Evolutionary conservation across 495 filamentous ascomycete genomes (phyloP).

Genomic region (Penicillium lividum): DNA sequence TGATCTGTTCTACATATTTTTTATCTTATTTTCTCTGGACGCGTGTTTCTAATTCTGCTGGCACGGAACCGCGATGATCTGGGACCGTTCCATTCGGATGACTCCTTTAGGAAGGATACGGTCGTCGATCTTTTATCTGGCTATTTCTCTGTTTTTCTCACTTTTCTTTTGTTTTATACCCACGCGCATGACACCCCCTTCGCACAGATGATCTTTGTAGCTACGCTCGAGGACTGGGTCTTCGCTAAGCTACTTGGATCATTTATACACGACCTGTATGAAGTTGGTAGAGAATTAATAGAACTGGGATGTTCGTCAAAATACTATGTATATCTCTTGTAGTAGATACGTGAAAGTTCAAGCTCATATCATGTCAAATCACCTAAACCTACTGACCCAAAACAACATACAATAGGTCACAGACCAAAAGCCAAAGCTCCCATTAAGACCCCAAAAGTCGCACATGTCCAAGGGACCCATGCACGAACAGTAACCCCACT

Average conservation of each 20-base stretch:
- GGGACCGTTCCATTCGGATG: background rate
- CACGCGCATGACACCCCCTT: slow-evolving; percentile 12
- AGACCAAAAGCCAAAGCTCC: slow-evolving; percentile 24
- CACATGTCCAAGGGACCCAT: background rate
- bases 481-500: background rate
- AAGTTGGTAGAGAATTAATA: slow-evolving; percentile 10
- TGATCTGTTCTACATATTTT: background rate
- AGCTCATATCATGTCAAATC: background rate
- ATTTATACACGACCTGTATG: slow-evolving; percentile 11
- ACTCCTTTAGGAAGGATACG: background rate
- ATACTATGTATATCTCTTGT: background rate
- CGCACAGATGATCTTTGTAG: slow-evolving; percentile 8
- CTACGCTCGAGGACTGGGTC: background rate
- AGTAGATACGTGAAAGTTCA: background rate
- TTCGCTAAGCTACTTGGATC: background rate
- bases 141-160: background rate
- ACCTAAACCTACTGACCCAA: background rate
- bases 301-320: background rate
- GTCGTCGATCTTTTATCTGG: slow-evolving; percentile 1
- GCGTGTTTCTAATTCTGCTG: slow-evolving; percentile 12
- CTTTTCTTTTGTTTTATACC: slow-evolving; percentile 15
- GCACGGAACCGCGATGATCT: slow-evolving; percentile 5
- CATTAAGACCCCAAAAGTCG: slow-evolving; percentile 14
- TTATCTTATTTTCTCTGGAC: background rate
- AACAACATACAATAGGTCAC: slow-evolving; percentile 15